Base-by-base conservation (phyloP, 176 grass and related monocot genomes). In the barley (Hordeum vulgare) region DNA sequence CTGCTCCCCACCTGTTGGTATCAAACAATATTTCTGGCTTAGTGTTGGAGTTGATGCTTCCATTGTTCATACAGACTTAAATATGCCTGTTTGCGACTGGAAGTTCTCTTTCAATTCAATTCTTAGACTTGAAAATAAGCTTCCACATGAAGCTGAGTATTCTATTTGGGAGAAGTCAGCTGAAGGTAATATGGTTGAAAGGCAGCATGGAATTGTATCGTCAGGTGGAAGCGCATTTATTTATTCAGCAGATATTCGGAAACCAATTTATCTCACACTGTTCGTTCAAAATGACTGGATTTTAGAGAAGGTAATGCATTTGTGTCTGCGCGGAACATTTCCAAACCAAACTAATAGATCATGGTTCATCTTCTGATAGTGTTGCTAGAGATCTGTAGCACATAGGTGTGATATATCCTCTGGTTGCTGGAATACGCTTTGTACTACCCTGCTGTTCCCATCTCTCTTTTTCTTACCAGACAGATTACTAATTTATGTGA, bases 71-170 rank as follows among this genome's bases (percentile, higher is more conserved):
- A 95, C 96, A 33, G 93, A 98, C 58, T 74, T 98, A 74, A 98
- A 98, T 85, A 67, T 90, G 49, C 91, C 96, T 80, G 80, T 98
- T 76, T 91, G 84, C 63, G 93, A 98, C 83, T 98, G 93, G 96
- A 95, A 83, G 84, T 93, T 98, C 57, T 98, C 91, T 72, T 74
- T 98, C 80, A 98, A 93, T 91, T 95, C 96, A 54, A 87, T 87
- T 85, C 79, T 98, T 76, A 87, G 93, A 76, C 88, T 98, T 80
- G 96, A 98, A 91, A 98, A 98, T 85, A 98, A 95, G 77, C 91
- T 98, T 74, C 96, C 96, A 8, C 90, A 80, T 57, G 90, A 95
- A 86, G 80, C 90, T 93, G 93, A 95, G 80, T 98, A 93, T 95
- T 85, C 90, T 88, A 86, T 98, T 78, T 98, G 93, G 96, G 93